Evolutionary conservation across 192 early-diverging fungal species (phyloP).

Genomic region (Entrophospora sp.): DNA sequence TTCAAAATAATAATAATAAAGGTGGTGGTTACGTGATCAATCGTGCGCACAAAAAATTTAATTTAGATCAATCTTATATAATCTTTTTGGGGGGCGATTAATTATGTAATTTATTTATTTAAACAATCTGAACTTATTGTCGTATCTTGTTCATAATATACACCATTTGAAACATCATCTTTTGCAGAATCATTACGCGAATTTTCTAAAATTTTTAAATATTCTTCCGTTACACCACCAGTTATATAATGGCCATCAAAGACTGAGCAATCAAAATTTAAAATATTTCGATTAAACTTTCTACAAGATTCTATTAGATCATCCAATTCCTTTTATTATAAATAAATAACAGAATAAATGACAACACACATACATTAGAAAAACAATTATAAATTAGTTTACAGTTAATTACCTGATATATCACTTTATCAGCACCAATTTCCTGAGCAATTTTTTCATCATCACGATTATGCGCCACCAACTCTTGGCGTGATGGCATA

Average conservation of each 20-base stretch:
- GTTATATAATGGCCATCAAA: conserved; percentile 95
- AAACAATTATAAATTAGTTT: not conserved
- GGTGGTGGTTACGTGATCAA: no score
- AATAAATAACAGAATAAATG: not conserved
- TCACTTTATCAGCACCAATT: conserved; percentile 92
- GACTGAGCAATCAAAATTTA: conserved; percentile 89
- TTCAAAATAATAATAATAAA: no score
- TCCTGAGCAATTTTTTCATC: conserved; percentile 80
- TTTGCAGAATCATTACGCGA: conserved; percentile 42
- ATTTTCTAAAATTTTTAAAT: conserved; percentile 50
- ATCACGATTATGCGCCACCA: conserved; percentile 73
- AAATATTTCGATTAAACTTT: conserved; percentile 78
- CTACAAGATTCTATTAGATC: conserved; percentile 78
- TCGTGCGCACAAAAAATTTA: no score
- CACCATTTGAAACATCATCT: no score
- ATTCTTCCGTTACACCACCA: conserved; percentile 60
- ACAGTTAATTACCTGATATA: conserved; percentile 71
- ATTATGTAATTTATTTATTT: no score
- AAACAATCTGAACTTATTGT: no score
- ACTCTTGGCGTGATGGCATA: conserved; percentile 91
- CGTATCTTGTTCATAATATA: no score
- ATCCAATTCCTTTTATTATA: conserved; percentile 47
- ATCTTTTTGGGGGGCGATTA: no score
- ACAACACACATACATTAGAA: not conserved
- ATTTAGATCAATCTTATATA: no score